Evolutionary conservation across 164 flowering plant species (phyloP).

Genomic region (Cinnamomum micranthum): DNA sequence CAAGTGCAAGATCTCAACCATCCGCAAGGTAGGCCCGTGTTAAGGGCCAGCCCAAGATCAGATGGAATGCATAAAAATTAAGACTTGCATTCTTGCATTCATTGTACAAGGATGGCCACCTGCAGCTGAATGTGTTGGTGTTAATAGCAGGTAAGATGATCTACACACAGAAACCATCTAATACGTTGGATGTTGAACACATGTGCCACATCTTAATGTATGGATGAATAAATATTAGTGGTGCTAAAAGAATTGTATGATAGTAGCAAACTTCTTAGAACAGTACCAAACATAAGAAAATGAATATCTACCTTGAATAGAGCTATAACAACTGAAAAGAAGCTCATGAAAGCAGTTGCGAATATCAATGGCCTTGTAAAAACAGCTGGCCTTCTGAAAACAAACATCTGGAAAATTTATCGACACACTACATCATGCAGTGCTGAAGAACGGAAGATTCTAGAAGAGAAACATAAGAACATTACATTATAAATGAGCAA

Average conservation of each 20-base stretch:
- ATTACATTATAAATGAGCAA: neutral
- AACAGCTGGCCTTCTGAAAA: conserved; percentile 57
- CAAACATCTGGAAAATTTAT: conserved; percentile 54
- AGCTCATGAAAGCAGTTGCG: conserved; percentile 97
- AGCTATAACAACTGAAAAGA: conserved; percentile 97
- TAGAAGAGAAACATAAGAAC: neutral
- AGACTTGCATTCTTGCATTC: too few relatives aligned
- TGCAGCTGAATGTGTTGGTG: too few relatives aligned
- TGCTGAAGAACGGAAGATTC: neutral
- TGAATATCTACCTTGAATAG: conserved; percentile 71
- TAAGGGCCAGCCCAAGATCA: too few relatives aligned
- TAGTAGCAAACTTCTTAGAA: neutral
- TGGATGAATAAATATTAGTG: too few relatives aligned
- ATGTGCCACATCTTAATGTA: too few relatives aligned
- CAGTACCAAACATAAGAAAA: neutral
- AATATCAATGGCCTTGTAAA: conserved; percentile 79
- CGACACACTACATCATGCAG: conserved; percentile 3
- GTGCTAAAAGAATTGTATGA: neutral
- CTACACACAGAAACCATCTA: too few relatives aligned
- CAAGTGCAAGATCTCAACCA: too few relatives aligned
- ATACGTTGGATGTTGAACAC: too few relatives aligned
- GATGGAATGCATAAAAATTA: too few relatives aligned
- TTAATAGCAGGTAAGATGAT: too few relatives aligned
- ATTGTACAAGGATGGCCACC: too few relatives aligned
- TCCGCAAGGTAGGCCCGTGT: too few relatives aligned